Conservation (phyloP, 108 stramenopile species). For the Cafeteria roenbergensis region DNA sequence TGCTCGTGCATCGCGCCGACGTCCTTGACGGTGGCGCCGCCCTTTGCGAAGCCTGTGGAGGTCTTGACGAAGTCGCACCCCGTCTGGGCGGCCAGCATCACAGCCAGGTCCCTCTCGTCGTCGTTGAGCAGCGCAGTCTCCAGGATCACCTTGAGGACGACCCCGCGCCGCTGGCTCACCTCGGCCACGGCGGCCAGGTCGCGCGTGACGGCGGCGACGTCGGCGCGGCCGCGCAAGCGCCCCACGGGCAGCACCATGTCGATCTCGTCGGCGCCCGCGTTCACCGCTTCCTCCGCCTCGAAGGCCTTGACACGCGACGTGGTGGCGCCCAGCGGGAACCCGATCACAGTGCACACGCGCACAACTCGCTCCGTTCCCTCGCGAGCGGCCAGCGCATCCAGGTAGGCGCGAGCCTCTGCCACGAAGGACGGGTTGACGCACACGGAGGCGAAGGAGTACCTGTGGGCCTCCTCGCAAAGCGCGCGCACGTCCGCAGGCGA, state of each 20-base stretch:
- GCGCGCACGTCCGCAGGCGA: too few species aligned
- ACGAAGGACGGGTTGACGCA: background rate
- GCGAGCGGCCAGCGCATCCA: too few species aligned
- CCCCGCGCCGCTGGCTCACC: background rate
- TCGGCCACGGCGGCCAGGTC: constrained; percentile 16
- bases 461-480: background rate
- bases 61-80: constrained; percentile 25
- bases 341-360: constrained; percentile 14
- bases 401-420: background rate
- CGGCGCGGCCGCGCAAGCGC: constrained; percentile 9
- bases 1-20: constrained; percentile 8
- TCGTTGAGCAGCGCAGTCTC: constrained; percentile 21
- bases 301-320: constrained; percentile 6
- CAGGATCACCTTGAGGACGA: constrained; percentile 19
- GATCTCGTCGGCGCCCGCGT: constrained; percentile 19
- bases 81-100: constrained; percentile 2
- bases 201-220: constrained; percentile 1
- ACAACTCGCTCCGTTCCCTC: background rate
- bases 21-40: constrained; percentile 17
- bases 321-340: constrained; percentile 20
- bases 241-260: constrained; percentile 24
- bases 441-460: background rate
- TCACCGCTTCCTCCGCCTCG: constrained; percentile 16
- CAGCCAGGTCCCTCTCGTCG: constrained; percentile 13
- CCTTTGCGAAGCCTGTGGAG: constrained; percentile 18